phyloP scores from a whole-genome alignment of 208 protist genomes.

The Leishmania tropica region DNA sequence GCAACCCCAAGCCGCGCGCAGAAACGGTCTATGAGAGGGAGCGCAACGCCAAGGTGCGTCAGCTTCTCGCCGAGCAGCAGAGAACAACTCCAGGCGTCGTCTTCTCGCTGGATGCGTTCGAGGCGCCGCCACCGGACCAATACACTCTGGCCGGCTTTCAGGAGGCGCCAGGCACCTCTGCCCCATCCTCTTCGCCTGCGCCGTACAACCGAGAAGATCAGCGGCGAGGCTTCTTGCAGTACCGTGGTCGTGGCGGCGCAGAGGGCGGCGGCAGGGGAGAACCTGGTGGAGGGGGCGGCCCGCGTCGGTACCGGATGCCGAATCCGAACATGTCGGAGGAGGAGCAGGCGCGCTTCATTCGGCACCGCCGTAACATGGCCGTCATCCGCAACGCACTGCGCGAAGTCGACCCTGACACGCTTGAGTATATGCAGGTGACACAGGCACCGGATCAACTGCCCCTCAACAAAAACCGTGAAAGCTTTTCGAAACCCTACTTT shows the following conservation, averaged over 20 bases:
- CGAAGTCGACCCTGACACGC: conserved; percentile 75
- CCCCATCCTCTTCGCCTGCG: background rate
- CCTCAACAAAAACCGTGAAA: background rate
- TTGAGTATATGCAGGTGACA: conserved; percentile 53
- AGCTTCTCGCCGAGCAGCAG: conserved; percentile 33
- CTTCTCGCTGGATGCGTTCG: conserved; percentile 22
- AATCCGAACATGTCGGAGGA: conserved; percentile 31
- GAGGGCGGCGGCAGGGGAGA: background rate
- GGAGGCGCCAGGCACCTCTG: background rate
- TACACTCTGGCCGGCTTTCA: background rate
- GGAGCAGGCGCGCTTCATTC: conserved; percentile 32
- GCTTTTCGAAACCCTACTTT: background rate
- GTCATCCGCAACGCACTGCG: conserved; percentile 70
- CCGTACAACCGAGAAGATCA: background rate
- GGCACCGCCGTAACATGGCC: conserved; percentile 43
- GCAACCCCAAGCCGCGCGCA: background rate
- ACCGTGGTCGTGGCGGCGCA: background rate
- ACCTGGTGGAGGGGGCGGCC: background rate
- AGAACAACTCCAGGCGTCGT: background rate
- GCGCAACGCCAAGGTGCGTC: conserved; percentile 53
- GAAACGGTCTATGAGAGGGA: conserved; percentile 73
- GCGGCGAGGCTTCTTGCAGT: background rate
- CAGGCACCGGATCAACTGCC: conserved; percentile 27
- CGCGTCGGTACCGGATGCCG: conserved; percentile 20
- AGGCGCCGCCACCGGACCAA: background rate